phyloP scores from a whole-genome alignment of 73 alveolate genomes.

The Tetrahymena thermophila region DNA sequence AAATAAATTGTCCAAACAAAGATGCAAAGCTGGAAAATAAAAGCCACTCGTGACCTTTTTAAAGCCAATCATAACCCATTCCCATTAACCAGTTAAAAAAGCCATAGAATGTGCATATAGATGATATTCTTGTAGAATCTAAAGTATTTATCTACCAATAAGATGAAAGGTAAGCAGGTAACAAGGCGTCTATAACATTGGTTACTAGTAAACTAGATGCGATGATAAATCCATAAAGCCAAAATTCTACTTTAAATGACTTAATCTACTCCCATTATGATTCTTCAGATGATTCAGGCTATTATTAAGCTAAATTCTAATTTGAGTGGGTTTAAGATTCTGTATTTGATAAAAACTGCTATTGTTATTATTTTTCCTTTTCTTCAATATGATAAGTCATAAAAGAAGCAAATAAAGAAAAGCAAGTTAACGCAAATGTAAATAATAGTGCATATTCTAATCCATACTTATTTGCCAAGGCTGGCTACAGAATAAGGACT shows the following conservation, averaged over 20 bases:
- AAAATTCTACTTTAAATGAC: background rate
- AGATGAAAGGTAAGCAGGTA: background rate
- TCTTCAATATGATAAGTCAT: background rate
- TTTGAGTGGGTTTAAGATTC: background rate
- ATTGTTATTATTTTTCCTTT: background rate
- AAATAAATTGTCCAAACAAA: background rate
- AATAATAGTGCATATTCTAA: background rate
- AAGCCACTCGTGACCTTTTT: background rate
- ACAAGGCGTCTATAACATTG: background rate
- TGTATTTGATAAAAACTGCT: background rate
- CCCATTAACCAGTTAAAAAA: background rate
- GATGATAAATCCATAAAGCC: background rate
- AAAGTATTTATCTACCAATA: background rate
- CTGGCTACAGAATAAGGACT: background rate
- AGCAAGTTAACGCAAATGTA: background rate
- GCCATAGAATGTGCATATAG: background rate
- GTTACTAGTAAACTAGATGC: background rate
- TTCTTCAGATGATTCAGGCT: background rate
- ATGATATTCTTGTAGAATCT: background rate
- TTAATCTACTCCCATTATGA: background rate
- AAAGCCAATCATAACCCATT: background rate
- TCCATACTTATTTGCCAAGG: background rate
- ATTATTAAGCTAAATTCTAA: background rate
- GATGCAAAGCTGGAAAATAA: background rate
- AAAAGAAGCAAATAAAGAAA: background rate